Base-by-base conservation (phyloP, 2,329 filamentous ascomycete genomes). In the Ophiocordyceps camponoti-saundersi region DNA sequence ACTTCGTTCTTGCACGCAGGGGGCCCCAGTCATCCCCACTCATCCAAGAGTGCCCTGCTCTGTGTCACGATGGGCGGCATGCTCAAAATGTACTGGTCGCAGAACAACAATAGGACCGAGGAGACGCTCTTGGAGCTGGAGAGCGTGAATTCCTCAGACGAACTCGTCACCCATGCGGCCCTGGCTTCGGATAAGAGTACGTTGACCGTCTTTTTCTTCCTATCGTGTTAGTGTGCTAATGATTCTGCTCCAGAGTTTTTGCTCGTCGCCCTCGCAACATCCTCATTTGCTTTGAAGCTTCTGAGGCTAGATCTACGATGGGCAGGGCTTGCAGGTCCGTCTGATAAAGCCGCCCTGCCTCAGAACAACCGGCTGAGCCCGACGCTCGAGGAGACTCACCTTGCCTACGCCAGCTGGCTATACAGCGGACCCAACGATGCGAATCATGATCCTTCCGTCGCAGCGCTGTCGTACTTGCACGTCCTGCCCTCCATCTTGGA, bases 141-240 rank as follows among this genome's bases (percentile, higher is more conserved):
- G 57, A 80, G 79, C 51, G 72, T 86, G 48, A 72, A 78, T 26
- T 79, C 79, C 32, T 79, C 82, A 0, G 79, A 87, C 51, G 82
- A 87, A 52, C 61, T 85, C n/a, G 72, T 90, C 45, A 87, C 85
- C 0, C 87, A 93, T 64, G 85, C 85, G 12, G 75, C 85, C 39
- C 69, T 88, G 51, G 76, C 81, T 49, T 77, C 83, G 3, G 85
- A 89, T 47, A 85, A 80, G 62, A 79, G 84, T 18, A 40, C 18
- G 36, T 40, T 11, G 10, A 2, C 36, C 21, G 18, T 2, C 10
- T 11, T 21, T 10, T 10, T 16, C 18, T 16, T 11, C n/a, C 36
- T 7, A 7, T 11, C 18, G 36, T 20, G 11, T 20, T 20, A 12
- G 36, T 3, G 6, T n/a, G 36, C 36, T 40, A 40, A 40, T 21